Evolutionary conservation across 805 yeast genomes (phyloP).

Genomic region (Sugiyamaella smithiae): DNA sequence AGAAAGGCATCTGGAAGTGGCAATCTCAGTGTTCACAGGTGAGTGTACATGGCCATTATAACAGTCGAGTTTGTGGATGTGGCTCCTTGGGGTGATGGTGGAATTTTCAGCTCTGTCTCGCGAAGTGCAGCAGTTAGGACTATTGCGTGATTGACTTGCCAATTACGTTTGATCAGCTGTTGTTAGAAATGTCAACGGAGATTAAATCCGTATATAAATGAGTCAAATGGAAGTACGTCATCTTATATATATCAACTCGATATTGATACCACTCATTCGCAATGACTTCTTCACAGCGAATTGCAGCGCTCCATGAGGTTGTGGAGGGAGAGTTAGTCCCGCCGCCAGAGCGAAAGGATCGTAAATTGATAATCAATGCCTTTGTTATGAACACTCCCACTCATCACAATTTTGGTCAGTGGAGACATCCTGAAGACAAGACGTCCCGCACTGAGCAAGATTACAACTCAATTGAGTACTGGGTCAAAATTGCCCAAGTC

Average conservation of each 20-base stretch:
- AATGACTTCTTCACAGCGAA: slow-evolving; percentile 3
- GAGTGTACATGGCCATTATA: too few relatives aligned
- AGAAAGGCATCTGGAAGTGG: too few relatives aligned
- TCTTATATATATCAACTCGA: neutral
- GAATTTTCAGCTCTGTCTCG: too few relatives aligned
- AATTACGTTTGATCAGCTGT: neutral
- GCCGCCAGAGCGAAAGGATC: slow-evolving; percentile 14
- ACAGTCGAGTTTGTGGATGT: too few relatives aligned
- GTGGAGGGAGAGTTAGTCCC: slow-evolving; percentile 6
- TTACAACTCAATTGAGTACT: slow-evolving; percentile 33
- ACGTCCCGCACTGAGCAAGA: slow-evolving; percentile 25
- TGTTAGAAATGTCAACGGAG: slow-evolving; percentile 3
- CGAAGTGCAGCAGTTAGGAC: too few relatives aligned
- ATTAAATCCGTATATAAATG: slow-evolving; percentile 1
- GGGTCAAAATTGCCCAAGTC: slow-evolving; percentile 39
- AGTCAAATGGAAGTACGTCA: too few relatives aligned
- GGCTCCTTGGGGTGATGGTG: too few relatives aligned
- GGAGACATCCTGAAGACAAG: slow-evolving; percentile 42
- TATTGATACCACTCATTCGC: too few relatives aligned
- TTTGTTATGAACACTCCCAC: slow-evolving; percentile 36
- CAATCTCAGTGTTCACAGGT: too few relatives aligned
- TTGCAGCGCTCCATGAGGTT: slow-evolving; percentile 3
- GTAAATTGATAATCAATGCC: slow-evolving; percentile 38
- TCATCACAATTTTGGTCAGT: slow-evolving; percentile 33
- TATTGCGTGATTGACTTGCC: neutral